Percentiles rank a stretch among this genome's conserved stretches.
phyloP scores from a whole-genome alignment of 225 moss, liverwort and hornwort genomes.

The Polytrichum commune region DNA sequence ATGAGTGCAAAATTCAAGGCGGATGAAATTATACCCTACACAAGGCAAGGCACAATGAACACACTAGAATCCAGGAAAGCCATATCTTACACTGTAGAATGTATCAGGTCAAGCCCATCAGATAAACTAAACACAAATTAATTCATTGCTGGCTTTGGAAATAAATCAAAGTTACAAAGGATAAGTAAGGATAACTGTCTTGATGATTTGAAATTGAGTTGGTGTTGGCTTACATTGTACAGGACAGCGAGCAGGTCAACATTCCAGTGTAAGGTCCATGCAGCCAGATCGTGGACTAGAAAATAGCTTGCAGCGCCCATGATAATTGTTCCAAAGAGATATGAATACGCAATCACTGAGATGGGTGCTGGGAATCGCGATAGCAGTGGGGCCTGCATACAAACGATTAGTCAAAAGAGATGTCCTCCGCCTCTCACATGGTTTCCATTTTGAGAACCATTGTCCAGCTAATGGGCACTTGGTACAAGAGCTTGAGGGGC shows the following conservation, averaged over 20 bases:
- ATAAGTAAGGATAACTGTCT: no score
- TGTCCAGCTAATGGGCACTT: not conserved
- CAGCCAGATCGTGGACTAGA: constrained; percentile 45
- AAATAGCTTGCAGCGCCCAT: constrained; percentile 72
- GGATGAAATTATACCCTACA: constrained; percentile 68
- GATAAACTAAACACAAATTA: not conserved
- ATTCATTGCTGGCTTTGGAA: not conserved
- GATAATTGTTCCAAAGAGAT: constrained; percentile 53
- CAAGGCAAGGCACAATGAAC: constrained; percentile 1
- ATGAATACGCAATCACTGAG: constrained; percentile 65
- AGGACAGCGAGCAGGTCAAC: constrained; percentile 43
- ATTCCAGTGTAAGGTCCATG: constrained; percentile 60
- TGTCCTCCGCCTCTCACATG: no score
- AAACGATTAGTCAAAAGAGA: not conserved
- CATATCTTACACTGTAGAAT: no score
- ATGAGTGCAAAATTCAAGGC: constrained; percentile 66
- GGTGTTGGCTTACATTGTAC: constrained; percentile 57
- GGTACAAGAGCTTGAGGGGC: no score
- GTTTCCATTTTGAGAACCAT: not conserved
- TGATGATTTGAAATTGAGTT: not conserved
- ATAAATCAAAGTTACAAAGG: not conserved
- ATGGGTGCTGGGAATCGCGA: constrained; percentile 62
- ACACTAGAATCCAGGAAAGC: not conserved
- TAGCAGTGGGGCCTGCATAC: constrained; percentile 46
- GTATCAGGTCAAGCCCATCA: not conserved